Percentiles rank a stretch among this genome's conserved stretches.
phyloP scores from a whole-genome alignment of 176 grass and related monocot species.

The Pharus latifolius region DNA sequence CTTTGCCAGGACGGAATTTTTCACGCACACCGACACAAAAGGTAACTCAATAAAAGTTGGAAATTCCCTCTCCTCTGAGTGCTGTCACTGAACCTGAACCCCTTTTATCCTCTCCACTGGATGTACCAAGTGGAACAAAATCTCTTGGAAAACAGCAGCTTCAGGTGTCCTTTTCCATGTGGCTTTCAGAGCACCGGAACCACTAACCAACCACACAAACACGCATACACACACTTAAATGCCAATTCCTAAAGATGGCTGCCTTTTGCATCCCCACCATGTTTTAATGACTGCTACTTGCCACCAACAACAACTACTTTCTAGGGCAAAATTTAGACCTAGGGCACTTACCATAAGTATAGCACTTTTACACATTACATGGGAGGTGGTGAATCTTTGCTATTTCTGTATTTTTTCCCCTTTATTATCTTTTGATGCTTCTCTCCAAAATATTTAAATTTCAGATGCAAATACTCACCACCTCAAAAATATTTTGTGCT shows the following conservation, averaged over 20 bases:
- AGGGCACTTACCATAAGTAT: background rate
- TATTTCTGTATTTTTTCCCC: background rate
- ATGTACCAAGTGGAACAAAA: background rate
- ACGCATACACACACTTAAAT: background rate
- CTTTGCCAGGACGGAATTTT: too few species aligned
- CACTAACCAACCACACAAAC: background rate
- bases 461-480: background rate
- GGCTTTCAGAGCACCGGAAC: background rate
- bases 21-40: too few species aligned
- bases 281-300: background rate
- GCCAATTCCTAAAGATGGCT: background rate
- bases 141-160: background rate
- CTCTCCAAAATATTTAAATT: background rate
- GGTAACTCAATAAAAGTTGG: background rate
- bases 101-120: background rate
- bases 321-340: background rate
- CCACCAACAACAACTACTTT: background rate
- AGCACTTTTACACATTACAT: conserved; percentile 19
- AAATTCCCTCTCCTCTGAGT: background rate
- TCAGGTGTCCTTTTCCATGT: background rate
- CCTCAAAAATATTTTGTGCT: background rate
- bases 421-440: background rate
- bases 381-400: background rate
- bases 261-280: background rate
- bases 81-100: too few species aligned